Evolutionary conservation across 1,284 basidiomycete genomes (phyloP).

Genomic region (Sanguinoderma infundibulare): DNA sequence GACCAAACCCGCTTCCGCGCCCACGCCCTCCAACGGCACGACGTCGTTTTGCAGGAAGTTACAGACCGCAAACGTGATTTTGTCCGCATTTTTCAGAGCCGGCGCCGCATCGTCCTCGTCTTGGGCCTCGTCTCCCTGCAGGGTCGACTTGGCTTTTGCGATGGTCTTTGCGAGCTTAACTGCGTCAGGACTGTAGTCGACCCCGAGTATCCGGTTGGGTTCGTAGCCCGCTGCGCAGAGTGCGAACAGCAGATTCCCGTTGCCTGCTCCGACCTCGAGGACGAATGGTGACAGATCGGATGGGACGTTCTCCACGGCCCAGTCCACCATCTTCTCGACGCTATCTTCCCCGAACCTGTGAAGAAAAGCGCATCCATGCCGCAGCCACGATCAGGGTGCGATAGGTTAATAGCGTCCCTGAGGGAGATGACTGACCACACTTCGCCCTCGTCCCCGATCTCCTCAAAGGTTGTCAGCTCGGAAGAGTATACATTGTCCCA

Average conservation of each 20-base stretch:
- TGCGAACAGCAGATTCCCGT: conserved; percentile 83
- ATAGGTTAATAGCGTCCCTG: no score
- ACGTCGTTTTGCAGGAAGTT: conserved; percentile 63
- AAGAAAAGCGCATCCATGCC: neutral
- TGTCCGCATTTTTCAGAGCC: conserved; percentile 24
- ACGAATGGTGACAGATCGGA: conserved; percentile 50
- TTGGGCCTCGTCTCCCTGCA: conserved; percentile 1
- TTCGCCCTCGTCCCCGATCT: conserved; percentile 88
- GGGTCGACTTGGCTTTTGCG: conserved; percentile 44
- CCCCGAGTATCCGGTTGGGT: conserved; percentile 59
- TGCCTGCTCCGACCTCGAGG: conserved; percentile 84
- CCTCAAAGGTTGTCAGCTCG: conserved; percentile 79
- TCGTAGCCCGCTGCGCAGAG: conserved; percentile 72
- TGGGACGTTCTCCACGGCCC: conserved; percentile 59
- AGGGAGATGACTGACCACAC: conserved; percentile 62
- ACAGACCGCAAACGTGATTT: conserved; percentile 56
- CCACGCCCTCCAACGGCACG: conserved; percentile 30
- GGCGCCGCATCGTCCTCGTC: conserved; percentile 1
- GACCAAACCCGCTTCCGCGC: neutral
- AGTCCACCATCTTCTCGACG: conserved; percentile 82
- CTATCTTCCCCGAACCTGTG: conserved; percentile 85
- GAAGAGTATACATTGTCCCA: conserved; percentile 76
- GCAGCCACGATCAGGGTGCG: no score
- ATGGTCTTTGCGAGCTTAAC: conserved; percentile 63
- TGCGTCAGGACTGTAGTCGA: conserved; percentile 84